A percentile compares a stretch with the other conserved stretches of the same genome.
These are phyloP conservation scores for Stemphylium lycopersici DNA, from an alignment of 2,329 filamentous ascomycete genomes.

Conservation along the genomic window DNA sequence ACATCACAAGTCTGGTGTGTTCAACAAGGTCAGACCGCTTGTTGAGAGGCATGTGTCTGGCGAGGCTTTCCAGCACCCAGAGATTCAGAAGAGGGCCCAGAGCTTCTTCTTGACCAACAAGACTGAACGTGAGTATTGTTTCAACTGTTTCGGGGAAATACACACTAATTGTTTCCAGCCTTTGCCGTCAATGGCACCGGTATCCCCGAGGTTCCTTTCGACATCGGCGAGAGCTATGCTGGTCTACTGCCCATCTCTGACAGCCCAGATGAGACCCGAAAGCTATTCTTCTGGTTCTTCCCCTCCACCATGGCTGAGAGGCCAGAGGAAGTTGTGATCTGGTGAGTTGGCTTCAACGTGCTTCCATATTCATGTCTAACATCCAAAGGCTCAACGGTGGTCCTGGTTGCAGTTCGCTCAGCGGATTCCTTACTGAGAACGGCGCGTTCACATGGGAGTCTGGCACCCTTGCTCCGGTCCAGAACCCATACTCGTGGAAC, in stretches of 20 bases:
- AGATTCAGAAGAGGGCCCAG: constrained; percentile 43
- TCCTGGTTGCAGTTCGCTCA: constrained; percentile 60
- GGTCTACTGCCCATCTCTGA: constrained; percentile 65
- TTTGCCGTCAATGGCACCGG: constrained; percentile 68
- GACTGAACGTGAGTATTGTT: constrained; percentile 34
- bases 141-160: too few species aligned
- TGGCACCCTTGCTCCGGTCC: constrained; percentile 69
- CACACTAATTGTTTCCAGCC: constrained; percentile 49
- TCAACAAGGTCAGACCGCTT: constrained; percentile 31
- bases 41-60: constrained; percentile 37
- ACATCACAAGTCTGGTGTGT: constrained; percentile 17
- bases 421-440: constrained; percentile 77
- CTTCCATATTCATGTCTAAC: constrained; percentile 3
- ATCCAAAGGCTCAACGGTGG: constrained; percentile 44
- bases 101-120: constrained; percentile 42
- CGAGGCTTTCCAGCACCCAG: constrained; percentile 39
- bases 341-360: constrained; percentile 25
- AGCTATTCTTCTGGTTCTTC: constrained; percentile 71
- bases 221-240: constrained; percentile 70
- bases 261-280: constrained; percentile 55
- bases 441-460: constrained; percentile 65
- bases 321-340: constrained; percentile 67
- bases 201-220: constrained; percentile 73
- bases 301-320: constrained; percentile 60
- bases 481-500: constrained; percentile 74